phyloP scores from a whole-genome alignment of 352 stramenopile species.

The Pythium graminicola region DNA sequence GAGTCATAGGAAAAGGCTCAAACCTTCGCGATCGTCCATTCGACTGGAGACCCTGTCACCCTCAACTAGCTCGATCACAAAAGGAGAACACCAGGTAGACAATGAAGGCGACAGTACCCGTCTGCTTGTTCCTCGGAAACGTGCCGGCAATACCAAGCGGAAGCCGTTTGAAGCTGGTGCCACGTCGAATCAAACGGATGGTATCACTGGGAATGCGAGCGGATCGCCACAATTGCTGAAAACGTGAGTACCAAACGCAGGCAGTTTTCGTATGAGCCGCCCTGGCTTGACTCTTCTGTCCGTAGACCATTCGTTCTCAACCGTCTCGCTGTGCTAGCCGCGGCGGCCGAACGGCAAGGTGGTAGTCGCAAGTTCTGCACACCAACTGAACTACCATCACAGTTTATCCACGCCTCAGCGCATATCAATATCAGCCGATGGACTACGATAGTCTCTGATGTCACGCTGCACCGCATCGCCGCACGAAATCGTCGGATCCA shows the following conservation, averaged over 20 bases:
- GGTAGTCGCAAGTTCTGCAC: conserved; percentile 18
- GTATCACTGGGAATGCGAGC: neutral
- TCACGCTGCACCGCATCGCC: conserved; percentile 50
- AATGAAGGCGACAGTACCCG: neutral
- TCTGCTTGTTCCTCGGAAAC: neutral
- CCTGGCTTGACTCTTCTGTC: neutral
- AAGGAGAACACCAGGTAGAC: conserved; percentile 4
- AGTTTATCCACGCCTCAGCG: conserved; percentile 44
- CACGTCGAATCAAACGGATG: conserved; percentile 6
- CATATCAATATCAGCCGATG: conserved; percentile 54
- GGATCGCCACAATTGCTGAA: neutral
- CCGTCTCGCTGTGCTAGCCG: conserved; percentile 17
- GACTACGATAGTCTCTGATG: conserved; percentile 63
- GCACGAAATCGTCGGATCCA: conserved; percentile 52
- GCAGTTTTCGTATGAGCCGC: neutral
- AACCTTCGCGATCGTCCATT: conserved; percentile 14
- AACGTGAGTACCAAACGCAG: conserved; percentile 1
- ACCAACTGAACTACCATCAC: conserved; percentile 42
- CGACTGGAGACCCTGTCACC: conserved; percentile 19
- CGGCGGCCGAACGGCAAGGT: conserved; percentile 13
- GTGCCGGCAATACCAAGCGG: neutral
- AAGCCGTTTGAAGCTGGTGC: neutral
- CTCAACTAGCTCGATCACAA: neutral
- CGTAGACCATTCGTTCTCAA: conserved; percentile 27
- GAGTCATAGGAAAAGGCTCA: conserved; percentile 1